Base-by-base conservation (phyloP, 805 yeast species). In the Metschnikowia amazonensis region DNA sequence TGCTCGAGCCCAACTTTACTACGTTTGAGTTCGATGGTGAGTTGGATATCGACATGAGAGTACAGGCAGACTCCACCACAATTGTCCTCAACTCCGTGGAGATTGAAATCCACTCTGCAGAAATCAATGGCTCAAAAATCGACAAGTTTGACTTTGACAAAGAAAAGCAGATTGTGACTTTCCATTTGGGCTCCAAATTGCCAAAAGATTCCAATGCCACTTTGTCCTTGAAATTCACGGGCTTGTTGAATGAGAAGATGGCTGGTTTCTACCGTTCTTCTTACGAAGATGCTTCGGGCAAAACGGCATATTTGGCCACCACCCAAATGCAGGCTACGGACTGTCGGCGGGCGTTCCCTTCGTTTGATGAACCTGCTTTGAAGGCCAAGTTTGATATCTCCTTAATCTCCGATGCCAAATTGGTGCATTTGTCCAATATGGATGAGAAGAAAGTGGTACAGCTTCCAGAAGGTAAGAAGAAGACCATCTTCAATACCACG, bases 311-410 rank as follows among this genome's bases (percentile, higher is more conserved):
- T 63, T 74, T 86, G 76, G 87, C 89, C 36, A 82, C 90, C 37
- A 85, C 95, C 36, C 95, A 86, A 66, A 82, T 86, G 80, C 95
- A 86, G 68, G 82, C 95, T 20, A 84, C 92, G 17, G 94, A 86
- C 60, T 87, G 92, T 56, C 80, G 95, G 58, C 77, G 89, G 58
- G 94, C 94, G 8, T 86, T 86, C 75, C 95, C 95, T 28, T 85
- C 86, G 60, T 84, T 82, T 58, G 95, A 86, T 65, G 94, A 86
- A 63, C 95, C 95, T 18, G 80, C 86, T 46, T 74, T 84, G 48
- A 86, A 86, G 68, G 88, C 94, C 20, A 72, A 80, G 42, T 86
- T 83, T 58, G 83, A 80, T 46, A 71, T 86, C 47, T 68, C 81
- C 31, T 71, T 86, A 60, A 72, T 84, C 47, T 77, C 85, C 39